Percentiles rank a stretch among this genome's conserved stretches.
Evolutionary conservation across 495 filamentous ascomycete genomes (phyloP).

Genomic region (Penicillium riverlandense): DNA sequence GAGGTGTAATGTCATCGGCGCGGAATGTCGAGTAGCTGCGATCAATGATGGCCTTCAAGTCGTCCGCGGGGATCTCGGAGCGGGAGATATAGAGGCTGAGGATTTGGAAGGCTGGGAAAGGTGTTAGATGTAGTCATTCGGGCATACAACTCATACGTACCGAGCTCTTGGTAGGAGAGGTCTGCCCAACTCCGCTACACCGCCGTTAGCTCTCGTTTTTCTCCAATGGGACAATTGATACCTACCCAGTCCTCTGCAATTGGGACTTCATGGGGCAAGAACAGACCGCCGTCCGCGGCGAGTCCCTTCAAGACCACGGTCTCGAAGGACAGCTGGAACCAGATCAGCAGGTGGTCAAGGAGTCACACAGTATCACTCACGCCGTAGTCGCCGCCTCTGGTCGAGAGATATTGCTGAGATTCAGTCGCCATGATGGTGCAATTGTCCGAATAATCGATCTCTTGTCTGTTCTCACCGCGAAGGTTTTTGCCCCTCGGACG

Average conservation of each 20-base stretch:
- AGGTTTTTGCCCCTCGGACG: not conserved
- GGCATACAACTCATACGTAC: too few relatives aligned
- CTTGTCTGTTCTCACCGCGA: not conserved
- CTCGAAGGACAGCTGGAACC: slow-evolving; percentile 75
- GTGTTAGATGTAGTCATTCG: too few relatives aligned
- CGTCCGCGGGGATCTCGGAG: slow-evolving; percentile 70
- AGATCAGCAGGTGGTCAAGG: slow-evolving; percentile 2
- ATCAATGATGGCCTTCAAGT: slow-evolving; percentile 73
- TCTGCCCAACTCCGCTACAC: slow-evolving; percentile 53
- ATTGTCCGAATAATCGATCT: not conserved
- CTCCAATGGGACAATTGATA: not conserved
- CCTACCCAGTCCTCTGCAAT: slow-evolving; percentile 37
- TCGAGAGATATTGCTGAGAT: not conserved
- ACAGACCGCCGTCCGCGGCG: slow-evolving; percentile 81
- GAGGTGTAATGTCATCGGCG: slow-evolving; percentile 60
- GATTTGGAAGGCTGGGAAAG: slow-evolving; percentile 41
- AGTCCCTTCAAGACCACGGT: slow-evolving; percentile 86
- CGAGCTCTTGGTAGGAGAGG: slow-evolving; percentile 67
- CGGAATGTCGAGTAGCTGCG: slow-evolving; percentile 85
- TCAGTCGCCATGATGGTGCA: not conserved
- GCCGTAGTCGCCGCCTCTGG: not conserved
- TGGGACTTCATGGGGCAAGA: slow-evolving; percentile 80
- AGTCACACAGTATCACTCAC: not conserved
- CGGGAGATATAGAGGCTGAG: slow-evolving; percentile 75
- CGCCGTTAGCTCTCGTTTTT: slow-evolving; percentile 25